Conservation (phyloP, 768 basidiomycete genomes). For the Tricholoma hemisulphureum region DNA sequence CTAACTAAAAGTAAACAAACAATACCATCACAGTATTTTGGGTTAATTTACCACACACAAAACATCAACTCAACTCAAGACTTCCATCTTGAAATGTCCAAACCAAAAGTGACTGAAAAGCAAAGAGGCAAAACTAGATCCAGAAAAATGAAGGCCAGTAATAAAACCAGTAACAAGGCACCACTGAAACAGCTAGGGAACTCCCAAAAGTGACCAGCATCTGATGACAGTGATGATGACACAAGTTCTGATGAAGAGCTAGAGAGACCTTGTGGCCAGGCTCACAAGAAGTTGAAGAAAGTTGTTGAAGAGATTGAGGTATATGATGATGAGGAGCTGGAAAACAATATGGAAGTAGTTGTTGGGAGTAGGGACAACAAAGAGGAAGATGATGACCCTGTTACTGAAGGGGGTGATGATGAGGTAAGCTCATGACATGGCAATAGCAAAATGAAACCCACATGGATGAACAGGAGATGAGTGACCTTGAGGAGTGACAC, state of each 20-base stretch:
- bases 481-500: neutral
- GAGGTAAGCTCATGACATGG: neutral
- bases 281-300: no score
- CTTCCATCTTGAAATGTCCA: no score
- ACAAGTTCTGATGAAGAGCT: neutral
- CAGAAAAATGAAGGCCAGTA: no score
- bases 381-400: neutral
- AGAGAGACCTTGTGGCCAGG: no score
- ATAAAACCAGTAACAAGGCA: neutral
- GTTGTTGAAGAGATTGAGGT: neutral
- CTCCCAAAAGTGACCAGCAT: neutral
- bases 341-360: neutral
- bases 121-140: neutral
- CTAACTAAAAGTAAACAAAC: no score
- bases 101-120: no score
- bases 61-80: no score
- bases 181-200: neutral
- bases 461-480: neutral
- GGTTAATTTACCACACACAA: no score
- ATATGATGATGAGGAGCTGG: no score
- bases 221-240: neutral
- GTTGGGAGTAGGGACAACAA: neutral
- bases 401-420: neutral
- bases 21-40: no score
- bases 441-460: neutral